phyloP scores from a whole-genome alignment of 768 basidiomycete species.

The Boletus reticulatus region DNA sequence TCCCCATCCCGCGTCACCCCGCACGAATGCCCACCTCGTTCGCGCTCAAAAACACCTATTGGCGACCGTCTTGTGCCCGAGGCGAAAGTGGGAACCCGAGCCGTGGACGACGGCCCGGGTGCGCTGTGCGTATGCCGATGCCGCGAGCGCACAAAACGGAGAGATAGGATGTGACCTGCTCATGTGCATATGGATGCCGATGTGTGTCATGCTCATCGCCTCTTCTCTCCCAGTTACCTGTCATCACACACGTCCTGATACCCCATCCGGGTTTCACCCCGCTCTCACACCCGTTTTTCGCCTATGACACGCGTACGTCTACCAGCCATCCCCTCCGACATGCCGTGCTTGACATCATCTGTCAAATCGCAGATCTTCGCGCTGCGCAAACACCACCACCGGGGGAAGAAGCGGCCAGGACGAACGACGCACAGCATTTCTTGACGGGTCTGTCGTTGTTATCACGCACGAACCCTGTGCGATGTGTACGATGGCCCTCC shows the following conservation, averaged over 20 bases:
- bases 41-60: conserved; percentile 62
- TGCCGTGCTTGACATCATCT: conserved; percentile 74
- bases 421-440: conserved; percentile 80
- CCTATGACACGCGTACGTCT: conserved; percentile 69
- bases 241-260: conserved; percentile 67
- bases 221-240: conserved; percentile 53
- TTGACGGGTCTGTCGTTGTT: conserved; percentile 79
- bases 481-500: conserved; percentile 97
- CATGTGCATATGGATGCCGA: not conserved
- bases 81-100: conserved; percentile 62
- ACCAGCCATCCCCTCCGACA: conserved; percentile 80
- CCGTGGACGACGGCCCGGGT: conserved; percentile 64
- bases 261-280: conserved; percentile 40
- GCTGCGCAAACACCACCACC: conserved; percentile 26
- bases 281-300: conserved; percentile 42
- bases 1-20: conserved; percentile 61
- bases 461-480: conserved; percentile 96
- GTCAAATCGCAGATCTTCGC: conserved; percentile 59
- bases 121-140: conserved; percentile 63
- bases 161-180: conserved; percentile 48
- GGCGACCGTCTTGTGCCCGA: conserved; percentile 79
- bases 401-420: conserved; percentile 16
- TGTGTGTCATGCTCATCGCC: not conserved
- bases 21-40: conserved; percentile 70
- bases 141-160: conserved; percentile 29